Evolutionary conservation across 148 eudicot species (phyloP).

Genomic region (Limonium bicolor): DNA sequence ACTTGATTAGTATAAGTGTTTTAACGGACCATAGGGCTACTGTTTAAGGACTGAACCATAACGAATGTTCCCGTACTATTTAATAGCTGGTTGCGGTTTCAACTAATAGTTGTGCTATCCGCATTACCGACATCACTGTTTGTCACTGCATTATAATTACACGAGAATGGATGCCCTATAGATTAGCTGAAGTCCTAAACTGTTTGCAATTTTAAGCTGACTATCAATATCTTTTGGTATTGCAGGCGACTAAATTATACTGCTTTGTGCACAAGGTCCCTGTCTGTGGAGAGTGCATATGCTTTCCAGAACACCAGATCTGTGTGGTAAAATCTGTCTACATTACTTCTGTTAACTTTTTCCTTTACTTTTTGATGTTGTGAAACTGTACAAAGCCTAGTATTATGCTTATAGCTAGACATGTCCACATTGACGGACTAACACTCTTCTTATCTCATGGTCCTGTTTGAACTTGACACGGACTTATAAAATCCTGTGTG

Average conservation of each 20-base stretch:
- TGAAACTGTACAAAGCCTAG: too few relatives aligned
- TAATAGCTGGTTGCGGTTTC: not conserved
- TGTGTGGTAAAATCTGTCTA: constrained; percentile 60
- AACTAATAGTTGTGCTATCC: too few relatives aligned
- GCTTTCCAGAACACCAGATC: constrained; percentile 94
- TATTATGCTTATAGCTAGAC: too few relatives aligned
- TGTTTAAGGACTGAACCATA: not conserved
- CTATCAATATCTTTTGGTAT: not conserved
- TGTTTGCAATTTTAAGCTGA: not conserved
- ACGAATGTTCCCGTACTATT: not conserved
- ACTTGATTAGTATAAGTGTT: not conserved
- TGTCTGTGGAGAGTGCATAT: constrained; percentile 96
- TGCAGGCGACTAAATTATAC: constrained; percentile 90
- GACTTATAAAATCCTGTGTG: too few relatives aligned
- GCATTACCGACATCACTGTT: too few relatives aligned
- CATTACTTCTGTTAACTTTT: not conserved
- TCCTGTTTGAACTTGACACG: too few relatives aligned
- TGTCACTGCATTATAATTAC: not conserved
- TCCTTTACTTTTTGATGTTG: not conserved
- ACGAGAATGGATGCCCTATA: not conserved
- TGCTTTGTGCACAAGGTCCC: constrained; percentile 99
- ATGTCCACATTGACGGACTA: too few relatives aligned
- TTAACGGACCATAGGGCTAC: not conserved
- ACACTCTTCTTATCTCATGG: too few relatives aligned
- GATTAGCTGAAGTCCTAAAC: not conserved